A percentile compares a stretch with the other conserved stretches of the same genome.
These are phyloP conservation scores for Coemansia sp. DNA, from an alignment of 192 early-diverging fungal species.

Conservation along the genomic window DNA sequence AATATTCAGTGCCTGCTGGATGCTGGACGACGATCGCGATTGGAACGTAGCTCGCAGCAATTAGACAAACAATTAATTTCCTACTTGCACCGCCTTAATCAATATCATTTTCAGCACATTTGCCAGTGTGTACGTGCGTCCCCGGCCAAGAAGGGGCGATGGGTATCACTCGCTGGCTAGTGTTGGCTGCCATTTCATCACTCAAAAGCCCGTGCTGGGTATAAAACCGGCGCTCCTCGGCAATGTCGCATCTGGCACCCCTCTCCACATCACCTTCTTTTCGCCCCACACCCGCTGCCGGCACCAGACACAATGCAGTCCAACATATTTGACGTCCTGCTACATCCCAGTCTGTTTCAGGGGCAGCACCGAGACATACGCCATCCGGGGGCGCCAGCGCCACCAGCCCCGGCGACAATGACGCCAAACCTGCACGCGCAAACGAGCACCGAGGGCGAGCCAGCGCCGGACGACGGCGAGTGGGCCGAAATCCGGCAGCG, in stretches of 20 bases:
- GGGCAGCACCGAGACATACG: background rate
- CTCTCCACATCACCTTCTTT: background rate
- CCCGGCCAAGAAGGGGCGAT: too few relatives aligned
- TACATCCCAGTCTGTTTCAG: slow-evolving; percentile 13
- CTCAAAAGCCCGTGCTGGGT: too few relatives aligned
- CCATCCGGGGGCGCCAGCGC: background rate
- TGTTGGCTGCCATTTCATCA: too few relatives aligned
- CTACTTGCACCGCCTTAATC: too few relatives aligned
- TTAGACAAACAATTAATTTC: too few relatives aligned
- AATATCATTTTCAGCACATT: too few relatives aligned
- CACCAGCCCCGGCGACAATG: background rate
- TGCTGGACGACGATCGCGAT: too few relatives aligned
- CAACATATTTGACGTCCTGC: slow-evolving; percentile 18
- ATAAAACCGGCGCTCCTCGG: too few relatives aligned
- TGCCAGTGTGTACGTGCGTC: too few relatives aligned
- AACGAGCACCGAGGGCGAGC: background rate
- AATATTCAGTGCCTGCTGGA: too few relatives aligned
- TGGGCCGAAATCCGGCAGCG: slow-evolving; percentile 11
- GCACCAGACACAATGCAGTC: background rate
- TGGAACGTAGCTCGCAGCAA: too few relatives aligned
- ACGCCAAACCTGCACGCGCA: background rate
- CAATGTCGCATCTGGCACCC: background rate
- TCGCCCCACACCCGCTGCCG: background rate
- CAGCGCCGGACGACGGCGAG: background rate
- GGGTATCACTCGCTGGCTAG: too few relatives aligned